phyloP scores from a whole-genome alignment of 257 asterid genomes.

The Paulownia fortunei region DNA sequence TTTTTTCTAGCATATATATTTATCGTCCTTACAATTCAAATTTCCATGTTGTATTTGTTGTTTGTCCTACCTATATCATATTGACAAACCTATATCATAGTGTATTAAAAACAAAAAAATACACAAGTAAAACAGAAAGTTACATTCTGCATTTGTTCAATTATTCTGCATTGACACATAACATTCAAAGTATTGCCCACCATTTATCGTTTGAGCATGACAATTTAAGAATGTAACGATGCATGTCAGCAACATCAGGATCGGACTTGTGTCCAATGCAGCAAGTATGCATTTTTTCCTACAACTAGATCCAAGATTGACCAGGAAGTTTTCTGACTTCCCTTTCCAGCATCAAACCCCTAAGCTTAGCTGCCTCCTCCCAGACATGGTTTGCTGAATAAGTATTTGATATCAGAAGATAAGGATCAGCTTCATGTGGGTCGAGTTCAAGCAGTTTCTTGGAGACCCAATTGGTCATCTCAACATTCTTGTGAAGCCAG shows the following conservation, averaged over 20 bases:
- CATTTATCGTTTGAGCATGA: neutral
- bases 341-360: constrained; percentile 60
- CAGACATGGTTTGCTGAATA: constrained; percentile 56
- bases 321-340: constrained; percentile 58
- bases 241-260: neutral
- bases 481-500: constrained; percentile 65
- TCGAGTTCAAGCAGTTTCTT: constrained; percentile 58
- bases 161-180: neutral
- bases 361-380: constrained; percentile 64
- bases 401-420: constrained; percentile 60
- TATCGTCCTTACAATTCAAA: no score
- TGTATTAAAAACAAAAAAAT: no score
- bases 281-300: neutral
- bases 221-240: neutral
- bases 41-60: no score
- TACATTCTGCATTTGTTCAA: constrained; percentile 2
- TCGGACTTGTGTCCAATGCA: neutral
- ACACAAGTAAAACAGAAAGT: neutral
- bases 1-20: no score
- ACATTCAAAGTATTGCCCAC: neutral
- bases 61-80: no score
- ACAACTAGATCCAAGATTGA: constrained; percentile 65
- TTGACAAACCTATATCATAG: no score
- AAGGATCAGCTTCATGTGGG: constrained; percentile 50
- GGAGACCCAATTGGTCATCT: constrained; percentile 65